Conservation (phyloP, 352 stramenopile species). For the Globisporangium okanoganense region DNA sequence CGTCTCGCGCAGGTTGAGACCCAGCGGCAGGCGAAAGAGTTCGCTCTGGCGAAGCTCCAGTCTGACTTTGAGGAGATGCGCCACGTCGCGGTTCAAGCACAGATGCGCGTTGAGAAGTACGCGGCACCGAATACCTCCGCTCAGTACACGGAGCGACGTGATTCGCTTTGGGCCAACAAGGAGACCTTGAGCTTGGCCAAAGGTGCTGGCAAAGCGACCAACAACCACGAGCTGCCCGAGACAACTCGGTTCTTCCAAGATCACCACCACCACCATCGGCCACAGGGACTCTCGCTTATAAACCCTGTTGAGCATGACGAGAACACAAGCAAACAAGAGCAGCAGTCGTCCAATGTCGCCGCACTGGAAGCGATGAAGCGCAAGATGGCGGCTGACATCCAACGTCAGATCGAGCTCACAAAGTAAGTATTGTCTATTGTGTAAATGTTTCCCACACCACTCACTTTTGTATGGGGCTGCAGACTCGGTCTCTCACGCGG, state of each 20-base stretch:
- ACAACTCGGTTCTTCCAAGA: slow-evolving; percentile 7
- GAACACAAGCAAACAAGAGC: background rate
- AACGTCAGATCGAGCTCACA: slow-evolving; percentile 39
- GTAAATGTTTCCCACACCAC: too few relatives aligned
- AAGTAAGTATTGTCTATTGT: slow-evolving; percentile 30
- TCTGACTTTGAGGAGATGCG: slow-evolving; percentile 34
- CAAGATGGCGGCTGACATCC: slow-evolving; percentile 35
- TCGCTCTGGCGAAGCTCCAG: slow-evolving; percentile 30
- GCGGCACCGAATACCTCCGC: slow-evolving; percentile 1
- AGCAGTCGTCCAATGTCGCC: slow-evolving; percentile 24
- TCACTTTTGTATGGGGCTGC: too few relatives aligned
- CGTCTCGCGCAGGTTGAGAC: slow-evolving; percentile 33
- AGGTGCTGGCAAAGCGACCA: background rate
- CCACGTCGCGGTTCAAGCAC: slow-evolving; percentile 31
- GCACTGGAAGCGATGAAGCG: slow-evolving; percentile 35
- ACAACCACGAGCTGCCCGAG: background rate
- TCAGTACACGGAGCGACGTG: slow-evolving; percentile 7
- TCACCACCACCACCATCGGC: background rate
- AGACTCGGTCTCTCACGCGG: background rate
- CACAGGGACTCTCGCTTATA: background rate
- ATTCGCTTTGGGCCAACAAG: slow-evolving; percentile 5
- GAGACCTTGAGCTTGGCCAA: background rate
- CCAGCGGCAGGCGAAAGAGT: slow-evolving; percentile 32
- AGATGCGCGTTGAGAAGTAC: slow-evolving; percentile 33
- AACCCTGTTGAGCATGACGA: background rate